Evolutionary conservation across 73 alveolate genomes (phyloP).

Genomic region (Effrenium voratum): DNA sequence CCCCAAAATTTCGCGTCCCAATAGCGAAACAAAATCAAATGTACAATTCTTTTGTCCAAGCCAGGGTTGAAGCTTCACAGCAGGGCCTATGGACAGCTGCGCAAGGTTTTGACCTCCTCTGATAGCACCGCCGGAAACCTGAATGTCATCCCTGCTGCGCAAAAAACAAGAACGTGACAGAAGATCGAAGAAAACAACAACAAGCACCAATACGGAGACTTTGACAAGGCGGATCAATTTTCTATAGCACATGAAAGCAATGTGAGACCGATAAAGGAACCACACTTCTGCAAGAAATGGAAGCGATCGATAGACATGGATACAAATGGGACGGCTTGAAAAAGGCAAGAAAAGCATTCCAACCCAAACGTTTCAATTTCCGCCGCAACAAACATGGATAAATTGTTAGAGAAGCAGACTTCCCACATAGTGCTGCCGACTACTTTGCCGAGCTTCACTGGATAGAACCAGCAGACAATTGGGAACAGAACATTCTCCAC

Average conservation of each 20-base stretch:
- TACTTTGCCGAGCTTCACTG: slow-evolving; percentile 10
- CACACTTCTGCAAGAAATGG: not conserved
- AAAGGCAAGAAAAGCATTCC: not conserved
- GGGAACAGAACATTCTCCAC: not conserved
- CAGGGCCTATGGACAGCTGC: not conserved
- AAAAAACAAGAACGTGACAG: slow-evolving; percentile 14
- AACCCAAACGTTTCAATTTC: slow-evolving; percentile 18
- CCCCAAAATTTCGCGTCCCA: not conserved
- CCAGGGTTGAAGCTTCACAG: not conserved
- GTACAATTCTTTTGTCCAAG: not conserved
- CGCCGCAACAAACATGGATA: not conserved
- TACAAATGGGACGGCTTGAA: slow-evolving; percentile 45
- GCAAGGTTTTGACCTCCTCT: not conserved
- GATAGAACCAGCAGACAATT: not conserved
- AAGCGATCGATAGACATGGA: not conserved
- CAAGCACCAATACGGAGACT: not conserved
- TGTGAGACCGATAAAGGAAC: not conserved
- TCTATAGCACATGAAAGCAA: not conserved
- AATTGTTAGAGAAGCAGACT: slow-evolving; percentile 22
- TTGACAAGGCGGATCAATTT: not conserved
- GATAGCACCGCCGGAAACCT: not conserved
- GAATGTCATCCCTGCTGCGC: not conserved
- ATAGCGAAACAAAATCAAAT: not conserved
- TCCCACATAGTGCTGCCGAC: not conserved
- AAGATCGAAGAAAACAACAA: not conserved